These are phyloP conservation scores for Aureobasidium uvarum DNA, from an alignment of 2,329 filamentous ascomycete genomes.

Conservation along the genomic window DNA sequence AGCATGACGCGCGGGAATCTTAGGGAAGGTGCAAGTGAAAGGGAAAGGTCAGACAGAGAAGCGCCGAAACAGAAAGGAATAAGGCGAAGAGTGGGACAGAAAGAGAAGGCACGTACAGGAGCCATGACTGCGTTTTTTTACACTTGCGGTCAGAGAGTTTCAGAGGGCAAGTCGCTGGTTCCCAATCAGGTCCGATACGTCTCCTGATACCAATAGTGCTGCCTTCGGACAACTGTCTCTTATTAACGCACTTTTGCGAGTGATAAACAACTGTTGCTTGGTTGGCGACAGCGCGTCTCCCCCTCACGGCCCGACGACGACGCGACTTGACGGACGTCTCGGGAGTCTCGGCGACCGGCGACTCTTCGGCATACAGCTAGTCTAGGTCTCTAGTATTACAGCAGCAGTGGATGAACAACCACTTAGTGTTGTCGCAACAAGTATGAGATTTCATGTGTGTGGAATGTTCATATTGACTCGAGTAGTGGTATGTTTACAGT, in stretches of 20 bases:
- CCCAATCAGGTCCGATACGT: not conserved
- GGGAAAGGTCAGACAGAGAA: constrained; percentile 5
- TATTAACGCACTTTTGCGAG: constrained; percentile 10
- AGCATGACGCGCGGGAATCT: constrained; percentile 2
- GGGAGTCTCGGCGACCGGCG: constrained; percentile 8
- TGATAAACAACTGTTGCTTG: constrained; percentile 7
- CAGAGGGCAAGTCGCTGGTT: not conserved
- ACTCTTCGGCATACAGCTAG: constrained; percentile 1
- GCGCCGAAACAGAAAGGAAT: constrained; percentile 14
- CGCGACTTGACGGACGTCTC: constrained; percentile 19
- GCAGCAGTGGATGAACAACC: not conserved
- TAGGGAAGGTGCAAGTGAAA: not conserved
- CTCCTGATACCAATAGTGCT: not conserved
- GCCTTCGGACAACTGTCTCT: constrained; percentile 2
- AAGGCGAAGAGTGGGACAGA: constrained; percentile 25
- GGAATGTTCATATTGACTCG: not conserved
- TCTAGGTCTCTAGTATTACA: not conserved
- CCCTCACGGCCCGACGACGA: constrained; percentile 18
- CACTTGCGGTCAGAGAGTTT: not conserved
- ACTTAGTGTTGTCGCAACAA: not conserved
- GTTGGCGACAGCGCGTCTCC: constrained; percentile 22
- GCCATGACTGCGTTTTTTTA: constrained; percentile 21
- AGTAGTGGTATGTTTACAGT: constrained; percentile 21
- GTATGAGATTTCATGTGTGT: not conserved
- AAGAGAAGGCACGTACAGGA: constrained; percentile 26